Evolutionary conservation across 2,329 filamentous ascomycete species (phyloP).

Genomic region (Monosporascus cannonballus): DNA sequence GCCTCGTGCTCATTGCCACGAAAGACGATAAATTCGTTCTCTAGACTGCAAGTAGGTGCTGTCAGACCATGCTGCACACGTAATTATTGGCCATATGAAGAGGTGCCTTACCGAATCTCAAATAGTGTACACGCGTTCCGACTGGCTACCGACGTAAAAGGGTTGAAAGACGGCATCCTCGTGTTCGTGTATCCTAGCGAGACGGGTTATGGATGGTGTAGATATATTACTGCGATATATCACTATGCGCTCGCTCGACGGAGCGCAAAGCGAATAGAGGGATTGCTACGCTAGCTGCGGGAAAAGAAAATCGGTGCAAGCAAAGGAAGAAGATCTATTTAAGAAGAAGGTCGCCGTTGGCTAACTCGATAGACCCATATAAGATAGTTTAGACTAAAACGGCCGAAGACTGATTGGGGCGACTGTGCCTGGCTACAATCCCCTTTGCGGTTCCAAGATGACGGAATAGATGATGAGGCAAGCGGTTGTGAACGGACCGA

Average conservation of each 20-base stretch:
- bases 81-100: slow-evolving; percentile 1
- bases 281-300: not conserved
- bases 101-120: slow-evolving; percentile 47
- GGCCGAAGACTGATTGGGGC: slow-evolving; percentile 7
- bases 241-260: slow-evolving; percentile 6
- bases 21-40: slow-evolving; percentile 74
- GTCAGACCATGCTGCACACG: slow-evolving; percentile 9
- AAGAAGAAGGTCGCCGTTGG: not conserved
- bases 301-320: not conserved
- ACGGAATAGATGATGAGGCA: no score
- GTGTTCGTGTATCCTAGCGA: slow-evolving; percentile 1
- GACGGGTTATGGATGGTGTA: not conserved
- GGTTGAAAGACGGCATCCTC: slow-evolving; percentile 51
- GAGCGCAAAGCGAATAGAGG: slow-evolving; percentile 1
- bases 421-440: slow-evolving; percentile 8
- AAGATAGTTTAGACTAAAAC: not conserved
- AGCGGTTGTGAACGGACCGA: no score
- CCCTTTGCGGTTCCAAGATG: no score
- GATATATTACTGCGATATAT: not conserved
- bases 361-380: not conserved
- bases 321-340: not conserved
- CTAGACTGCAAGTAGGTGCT: slow-evolving; percentile 47
- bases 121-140: slow-evolving; percentile 49
- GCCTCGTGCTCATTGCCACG: slow-evolving; percentile 71
- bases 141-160: slow-evolving; percentile 46